Evolutionary conservation across 139 green algal genomes (phyloP), one percentile per base, ranked within the genome.

Genomic region (Zygnema circumcarinatum): DNA sequence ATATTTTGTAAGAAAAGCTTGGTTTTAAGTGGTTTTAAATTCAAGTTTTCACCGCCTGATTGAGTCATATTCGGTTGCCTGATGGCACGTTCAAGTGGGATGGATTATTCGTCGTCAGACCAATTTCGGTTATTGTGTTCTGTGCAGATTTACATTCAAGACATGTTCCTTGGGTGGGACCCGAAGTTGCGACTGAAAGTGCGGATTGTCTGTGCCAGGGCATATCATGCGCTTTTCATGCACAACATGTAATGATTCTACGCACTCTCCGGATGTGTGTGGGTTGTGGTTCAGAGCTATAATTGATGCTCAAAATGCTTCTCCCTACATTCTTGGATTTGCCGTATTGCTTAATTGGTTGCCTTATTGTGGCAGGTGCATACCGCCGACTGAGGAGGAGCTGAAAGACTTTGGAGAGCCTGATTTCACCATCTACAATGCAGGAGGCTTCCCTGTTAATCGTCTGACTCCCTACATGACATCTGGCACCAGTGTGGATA

Each of bases 171-270:
- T 11, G 56, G 41, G 22, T 88, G 67, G 67, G 73, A 91, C 38
- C 32, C 90, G 2, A 79, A 88, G 21, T 22, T 79, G n/a, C 83
- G 87, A 22, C 31, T 91, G 0, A 88, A 88, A 74, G 82, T 88
- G 22, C 82, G 82, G 41, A 76, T 88, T 31, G 92, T 99, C 41
- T 96, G 93, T 88, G 92, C 92, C 33, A 90, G 95, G 1, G 92
- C 96, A n/a, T 99, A 98, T 92, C 96, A 99, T 90, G 95, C 95
- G 1, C 93, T 98, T 20, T 98, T 99, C 92, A 97, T 98, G 94
- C 91, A 96, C 93, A 99, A 99, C 94, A 98, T 99, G 96, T 85
- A 52, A 91, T n/a, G 20, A 52, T 35, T 74, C 62, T 36, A 31
- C 62, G 31, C 33, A 31, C 62, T 31, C 0, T 36, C 62, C 1